Percentiles rank a stretch among this genome's conserved stretches.
Evolutionary conservation across 2,329 filamentous ascomycete genomes (phyloP).

Genomic region (Emydomyces testavorans): DNA sequence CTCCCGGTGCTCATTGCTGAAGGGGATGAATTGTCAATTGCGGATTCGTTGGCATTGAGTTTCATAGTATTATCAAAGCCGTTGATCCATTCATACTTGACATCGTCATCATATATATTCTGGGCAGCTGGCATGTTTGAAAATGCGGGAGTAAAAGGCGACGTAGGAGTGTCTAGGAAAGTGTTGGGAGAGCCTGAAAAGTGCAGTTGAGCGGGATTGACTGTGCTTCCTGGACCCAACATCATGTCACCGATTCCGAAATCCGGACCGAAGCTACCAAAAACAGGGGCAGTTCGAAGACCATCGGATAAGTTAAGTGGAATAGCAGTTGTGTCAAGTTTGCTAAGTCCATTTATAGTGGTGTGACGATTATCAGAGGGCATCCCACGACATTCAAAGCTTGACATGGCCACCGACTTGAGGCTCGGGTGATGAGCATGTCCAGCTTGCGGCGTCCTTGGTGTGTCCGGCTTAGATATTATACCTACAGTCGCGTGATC

Average conservation of each 20-base stretch:
- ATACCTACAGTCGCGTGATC: constrained; percentile 66
- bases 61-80: constrained; percentile 69
- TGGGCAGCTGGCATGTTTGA: constrained; percentile 39
- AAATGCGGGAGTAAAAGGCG: constrained; percentile 33
- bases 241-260: constrained; percentile 60
- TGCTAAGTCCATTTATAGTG: constrained; percentile 58
- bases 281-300: constrained; percentile 66
- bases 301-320: constrained; percentile 55
- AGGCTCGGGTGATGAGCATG: constrained; percentile 67
- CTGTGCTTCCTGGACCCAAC: constrained; percentile 52
- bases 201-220: constrained; percentile 48
- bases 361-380: constrained; percentile 38
- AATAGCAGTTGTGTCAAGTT: constrained; percentile 68
- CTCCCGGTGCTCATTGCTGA: constrained; percentile 93
- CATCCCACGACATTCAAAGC: constrained; percentile 55
- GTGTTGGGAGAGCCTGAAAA: constrained; percentile 56
- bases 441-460: constrained; percentile 28
- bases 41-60: constrained; percentile 62
- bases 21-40: constrained; percentile 84
- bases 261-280: constrained; percentile 53
- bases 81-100: constrained; percentile 72
- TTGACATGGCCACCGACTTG: constrained; percentile 48
- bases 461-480: constrained; percentile 23
- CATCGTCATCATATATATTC: constrained; percentile 54
- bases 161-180: constrained; percentile 33